Conservation (phyloP, 2,329 filamentous ascomycete genomes). For the Fusarium ramigenum region DNA sequence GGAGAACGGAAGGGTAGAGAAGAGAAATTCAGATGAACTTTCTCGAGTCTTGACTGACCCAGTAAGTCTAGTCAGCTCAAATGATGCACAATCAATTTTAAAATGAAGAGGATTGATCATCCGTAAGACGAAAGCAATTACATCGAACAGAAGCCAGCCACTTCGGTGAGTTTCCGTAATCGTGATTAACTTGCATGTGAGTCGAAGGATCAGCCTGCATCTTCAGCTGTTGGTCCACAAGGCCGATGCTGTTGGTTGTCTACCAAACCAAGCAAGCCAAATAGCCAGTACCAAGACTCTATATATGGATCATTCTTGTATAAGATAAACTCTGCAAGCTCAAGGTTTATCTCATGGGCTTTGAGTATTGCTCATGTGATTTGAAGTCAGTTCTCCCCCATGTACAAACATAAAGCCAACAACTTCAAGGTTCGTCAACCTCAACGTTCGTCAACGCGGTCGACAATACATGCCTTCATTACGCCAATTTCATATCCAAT, state of each 20-base stretch:
- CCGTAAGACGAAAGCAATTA: not conserved
- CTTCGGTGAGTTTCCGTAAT: not conserved
- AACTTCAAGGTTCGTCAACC: not conserved
- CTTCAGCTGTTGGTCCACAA: not conserved
- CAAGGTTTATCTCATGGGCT: no score
- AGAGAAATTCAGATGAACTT: accelerated
- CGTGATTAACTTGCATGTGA: not conserved
- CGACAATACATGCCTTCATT: no score
- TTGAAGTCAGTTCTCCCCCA: not conserved
- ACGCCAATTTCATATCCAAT: no score
- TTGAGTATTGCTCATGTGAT: no score
- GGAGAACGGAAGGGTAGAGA: no score
- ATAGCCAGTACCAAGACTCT: no score
- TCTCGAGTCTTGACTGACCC: not conserved
- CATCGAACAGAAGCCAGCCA: not conserved
- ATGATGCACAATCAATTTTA: not conserved
- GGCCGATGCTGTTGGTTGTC: not conserved
- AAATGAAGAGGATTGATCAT: not conserved
- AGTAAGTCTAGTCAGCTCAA: not conserved
- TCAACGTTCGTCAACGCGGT: no score
- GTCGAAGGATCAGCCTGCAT: not conserved
- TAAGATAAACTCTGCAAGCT: no score
- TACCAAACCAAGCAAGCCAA: not conserved
- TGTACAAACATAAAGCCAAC: accelerated
- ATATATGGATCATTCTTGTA: no score